phyloP scores from a whole-genome alignment of 495 filamentous ascomycete species.

The Neurospora terricola region DNA sequence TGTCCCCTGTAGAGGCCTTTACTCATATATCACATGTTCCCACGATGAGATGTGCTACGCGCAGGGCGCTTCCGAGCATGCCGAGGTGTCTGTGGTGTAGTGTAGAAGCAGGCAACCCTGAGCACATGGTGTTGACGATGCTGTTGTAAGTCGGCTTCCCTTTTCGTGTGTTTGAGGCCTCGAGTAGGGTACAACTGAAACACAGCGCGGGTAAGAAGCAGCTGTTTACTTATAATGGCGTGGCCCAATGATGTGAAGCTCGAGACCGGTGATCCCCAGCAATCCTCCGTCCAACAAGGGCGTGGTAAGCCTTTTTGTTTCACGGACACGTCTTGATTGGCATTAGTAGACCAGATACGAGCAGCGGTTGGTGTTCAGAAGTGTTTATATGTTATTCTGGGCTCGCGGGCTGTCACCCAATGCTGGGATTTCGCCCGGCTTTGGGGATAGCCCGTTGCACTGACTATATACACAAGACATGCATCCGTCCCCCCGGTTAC shows the following conservation, averaged over 20 bases:
- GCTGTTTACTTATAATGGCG: neutral
- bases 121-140: neutral
- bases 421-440: neutral
- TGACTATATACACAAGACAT: neutral
- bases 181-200: neutral
- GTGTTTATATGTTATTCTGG: neutral
- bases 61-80: neutral
- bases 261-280: neutral
- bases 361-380: neutral
- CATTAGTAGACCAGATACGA: neutral
- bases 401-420: neutral
- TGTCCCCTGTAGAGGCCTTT: neutral
- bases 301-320: neutral
- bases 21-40: neutral
- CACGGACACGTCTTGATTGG: neutral
- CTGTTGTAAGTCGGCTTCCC: neutral
- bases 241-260: neutral
- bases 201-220: neutral
- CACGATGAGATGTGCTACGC: neutral
- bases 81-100: neutral
- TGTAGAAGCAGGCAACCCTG: neutral
- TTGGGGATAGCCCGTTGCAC: neutral
- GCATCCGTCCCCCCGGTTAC: neutral
- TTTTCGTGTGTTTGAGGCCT: neutral
- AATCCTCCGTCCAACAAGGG: neutral